Conservation (phyloP, 2,329 filamentous ascomycete species). For the Paradendryphiella salina region DNA sequence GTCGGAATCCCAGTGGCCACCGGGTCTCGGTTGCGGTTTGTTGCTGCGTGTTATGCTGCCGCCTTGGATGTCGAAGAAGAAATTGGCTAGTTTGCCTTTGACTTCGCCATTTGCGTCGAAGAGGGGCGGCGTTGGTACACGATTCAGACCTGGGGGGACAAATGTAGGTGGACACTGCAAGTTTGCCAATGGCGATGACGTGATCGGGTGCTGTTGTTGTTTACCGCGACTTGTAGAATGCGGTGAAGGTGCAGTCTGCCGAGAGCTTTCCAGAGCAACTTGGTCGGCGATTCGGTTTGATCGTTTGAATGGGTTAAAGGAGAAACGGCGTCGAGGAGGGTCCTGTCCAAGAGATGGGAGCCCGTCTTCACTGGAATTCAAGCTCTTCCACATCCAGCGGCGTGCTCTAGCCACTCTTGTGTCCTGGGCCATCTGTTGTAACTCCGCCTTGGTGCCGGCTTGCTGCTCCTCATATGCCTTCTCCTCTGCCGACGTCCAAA, state of each 20-base stretch:
- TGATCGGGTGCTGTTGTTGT: background rate
- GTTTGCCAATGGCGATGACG: constrained; percentile 12
- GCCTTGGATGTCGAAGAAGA: constrained; percentile 39
- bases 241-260: background rate
- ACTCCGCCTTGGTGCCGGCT: constrained; percentile 13
- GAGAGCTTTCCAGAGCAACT: constrained; percentile 7
- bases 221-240: background rate
- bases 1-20: constrained; percentile 44
- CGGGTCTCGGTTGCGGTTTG: constrained; percentile 16
- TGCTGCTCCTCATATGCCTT: constrained; percentile 13
- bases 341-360: constrained; percentile 9
- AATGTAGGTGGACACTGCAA: constrained; percentile 31
- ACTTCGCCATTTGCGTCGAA: constrained; percentile 31
- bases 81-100: constrained; percentile 38
- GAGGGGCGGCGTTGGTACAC: constrained; percentile 34
- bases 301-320: constrained; percentile 26
- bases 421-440: constrained; percentile 21
- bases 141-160: constrained; percentile 32
- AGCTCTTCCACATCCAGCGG: constrained; percentile 28
- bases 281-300: constrained; percentile 19
- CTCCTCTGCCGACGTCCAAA: constrained; percentile 8
- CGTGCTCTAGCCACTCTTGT: constrained; percentile 14
- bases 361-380: constrained; percentile 18
- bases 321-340: constrained; percentile 10
- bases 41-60: constrained; percentile 1